A percentile compares a stretch with the other conserved stretches of the same genome.
Evolutionary conservation across 73 alveolate species (phyloP).

Genomic region (Tetrahymena thermophila): DNA sequence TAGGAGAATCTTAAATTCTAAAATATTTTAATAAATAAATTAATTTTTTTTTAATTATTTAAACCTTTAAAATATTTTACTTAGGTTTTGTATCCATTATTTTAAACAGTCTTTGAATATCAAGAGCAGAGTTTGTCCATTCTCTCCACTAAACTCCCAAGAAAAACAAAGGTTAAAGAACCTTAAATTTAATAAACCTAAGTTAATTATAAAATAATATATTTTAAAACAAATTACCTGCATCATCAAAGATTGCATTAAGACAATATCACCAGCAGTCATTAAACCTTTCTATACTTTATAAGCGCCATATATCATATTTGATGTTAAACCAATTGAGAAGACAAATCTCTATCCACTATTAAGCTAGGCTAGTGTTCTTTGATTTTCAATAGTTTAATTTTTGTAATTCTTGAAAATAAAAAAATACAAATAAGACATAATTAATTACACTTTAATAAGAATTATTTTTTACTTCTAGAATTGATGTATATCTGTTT

Average conservation of each 20-base stretch:
- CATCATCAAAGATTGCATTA: slow-evolving; percentile 71
- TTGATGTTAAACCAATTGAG: slow-evolving; percentile 64
- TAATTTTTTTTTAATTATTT: background rate
- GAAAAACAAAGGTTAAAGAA: slow-evolving; percentile 57
- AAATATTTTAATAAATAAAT: no score
- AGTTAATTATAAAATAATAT: background rate
- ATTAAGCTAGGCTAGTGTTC: slow-evolving; percentile 56
- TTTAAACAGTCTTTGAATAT: slow-evolving; percentile 59
- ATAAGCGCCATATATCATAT: slow-evolving; percentile 61
- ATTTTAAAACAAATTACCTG: background rate
- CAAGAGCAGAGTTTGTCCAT: slow-evolving; percentile 69
- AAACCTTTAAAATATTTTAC: background rate
- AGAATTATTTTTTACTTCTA: background rate
- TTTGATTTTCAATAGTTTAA: slow-evolving; percentile 29
- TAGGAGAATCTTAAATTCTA: slow-evolving; percentile 46
- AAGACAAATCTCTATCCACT: slow-evolving; percentile 56
- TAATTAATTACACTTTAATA: background rate
- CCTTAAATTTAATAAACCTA: background rate
- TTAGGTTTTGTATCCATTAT: slow-evolving; percentile 53
- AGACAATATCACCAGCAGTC: slow-evolving; percentile 83
- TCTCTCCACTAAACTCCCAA: slow-evolving; percentile 80
- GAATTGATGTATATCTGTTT: slow-evolving; percentile 34
- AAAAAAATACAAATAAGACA: background rate
- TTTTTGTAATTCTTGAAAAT: slow-evolving; percentile 17
- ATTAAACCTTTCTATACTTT: slow-evolving; percentile 60